Evolutionary conservation across 2,329 filamentous ascomycete genomes (phyloP).

Genomic region (Talaromyces funiculosus): DNA sequence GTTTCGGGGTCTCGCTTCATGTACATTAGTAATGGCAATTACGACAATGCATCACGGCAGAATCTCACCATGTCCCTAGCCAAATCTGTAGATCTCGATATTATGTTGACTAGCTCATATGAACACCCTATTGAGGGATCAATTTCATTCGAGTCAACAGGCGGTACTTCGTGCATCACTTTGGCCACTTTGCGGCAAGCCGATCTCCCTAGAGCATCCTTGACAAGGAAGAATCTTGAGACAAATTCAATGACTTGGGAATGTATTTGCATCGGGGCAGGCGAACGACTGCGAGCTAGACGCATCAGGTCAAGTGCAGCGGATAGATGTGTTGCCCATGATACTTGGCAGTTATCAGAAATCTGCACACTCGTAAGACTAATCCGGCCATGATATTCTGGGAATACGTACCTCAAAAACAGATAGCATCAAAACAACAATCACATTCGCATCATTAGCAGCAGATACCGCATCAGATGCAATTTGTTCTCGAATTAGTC

Average conservation of each 20-base stretch:
- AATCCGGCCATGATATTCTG: neutral
- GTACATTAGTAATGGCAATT: neutral
- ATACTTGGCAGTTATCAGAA: constrained; percentile 15
- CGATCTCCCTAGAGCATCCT: constrained; percentile 15
- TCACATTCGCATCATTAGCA: constrained; percentile 13
- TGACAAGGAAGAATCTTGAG: constrained; percentile 15
- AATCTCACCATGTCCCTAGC: constrained; percentile 14
- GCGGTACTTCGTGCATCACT: constrained; percentile 13
- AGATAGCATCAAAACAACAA: constrained; percentile 15
- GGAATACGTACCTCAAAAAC: constrained; percentile 14
- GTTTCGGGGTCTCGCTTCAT: neutral
- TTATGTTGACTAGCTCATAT: constrained; percentile 14
- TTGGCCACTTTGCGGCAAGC: constrained; percentile 15
- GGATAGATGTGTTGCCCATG: constrained; percentile 14
- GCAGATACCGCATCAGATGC: constrained; percentile 5
- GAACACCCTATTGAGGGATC: constrained; percentile 15
- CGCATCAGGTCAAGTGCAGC: constrained; percentile 15
- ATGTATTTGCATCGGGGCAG: neutral
- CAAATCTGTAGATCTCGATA: constrained; percentile 14
- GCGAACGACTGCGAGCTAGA: neutral
- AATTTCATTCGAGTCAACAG: constrained; percentile 12
- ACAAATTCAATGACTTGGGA: constrained; percentile 13
- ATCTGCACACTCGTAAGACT: constrained; percentile 4
- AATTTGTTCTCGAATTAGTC: constrained; percentile 14
- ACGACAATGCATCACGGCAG: neutral